Evolutionary conservation across 768 basidiomycete species (phyloP), one percentile per base, ranked within the genome.

Genomic region (Tubosaeta brunneosetosa): DNA sequence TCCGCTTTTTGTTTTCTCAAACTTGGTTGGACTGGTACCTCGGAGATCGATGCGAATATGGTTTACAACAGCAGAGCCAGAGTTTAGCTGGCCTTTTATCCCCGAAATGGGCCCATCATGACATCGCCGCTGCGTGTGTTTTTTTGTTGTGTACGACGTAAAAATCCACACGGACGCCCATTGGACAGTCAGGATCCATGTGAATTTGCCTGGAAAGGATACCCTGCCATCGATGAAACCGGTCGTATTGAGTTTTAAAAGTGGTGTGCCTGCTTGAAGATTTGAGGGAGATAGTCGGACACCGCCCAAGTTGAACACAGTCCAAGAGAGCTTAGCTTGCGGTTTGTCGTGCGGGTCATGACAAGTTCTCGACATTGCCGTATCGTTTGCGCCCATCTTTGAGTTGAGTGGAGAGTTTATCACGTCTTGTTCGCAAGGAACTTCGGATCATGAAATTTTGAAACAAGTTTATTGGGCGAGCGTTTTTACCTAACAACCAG

Each of bases 1-100:
- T 46, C 63, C 58, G 59, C 29, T 29, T n/a, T 6, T 49, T 50
- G 31, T 41, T 40, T 33, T 61, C 54, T 59, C 53, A 61, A 52
- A 40, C 46, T 31, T 51, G 62, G 63, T 42, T 52, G 57, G 45
- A 47, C 55, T 43, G 9, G 29, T 29, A 61, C 52, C 48, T 65
- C 62, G 64, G 63, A 64, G 61, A 64, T 63, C 47, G 60, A 43
- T 49, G 19, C 42, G 40, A 50, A 65, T 63, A 60, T 53, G 22
- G 64, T 59, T 63, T 66, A 45, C 53, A 34, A n/a, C 63, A 57
- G 54, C 56, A 49, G 49, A 43, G 45, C 43, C 38, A 52, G 56
- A 59, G 49, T 50, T 59, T 43, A 52, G 37, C 53, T 49, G 29
- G 19, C 51, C 42, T 50, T 60, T 41, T 66, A 66, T 52, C 63